Conservation (phyloP, 352 stramenopile species). For the Pythium biforme region DNA sequence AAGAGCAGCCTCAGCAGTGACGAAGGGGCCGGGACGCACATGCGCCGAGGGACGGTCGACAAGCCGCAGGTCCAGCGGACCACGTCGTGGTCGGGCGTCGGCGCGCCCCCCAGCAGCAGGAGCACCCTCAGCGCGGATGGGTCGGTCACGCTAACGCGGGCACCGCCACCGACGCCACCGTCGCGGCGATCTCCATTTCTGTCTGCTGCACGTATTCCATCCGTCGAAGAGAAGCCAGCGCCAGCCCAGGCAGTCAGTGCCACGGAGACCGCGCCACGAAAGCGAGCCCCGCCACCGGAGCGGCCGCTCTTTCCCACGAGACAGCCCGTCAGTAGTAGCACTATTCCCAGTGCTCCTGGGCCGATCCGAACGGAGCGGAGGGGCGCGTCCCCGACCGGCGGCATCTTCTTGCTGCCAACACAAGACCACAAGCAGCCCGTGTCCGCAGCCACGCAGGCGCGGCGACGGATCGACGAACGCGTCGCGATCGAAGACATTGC, state of each 20-base stretch:
- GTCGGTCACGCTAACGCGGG: not conserved
- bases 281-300: not conserved
- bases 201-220: not conserved
- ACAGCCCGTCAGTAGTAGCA: not conserved
- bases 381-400: not conserved
- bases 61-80: not conserved
- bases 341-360: not conserved
- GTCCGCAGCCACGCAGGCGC: not conserved
- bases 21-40: not conserved
- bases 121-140: not conserved
- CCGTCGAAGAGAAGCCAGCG: too few relatives aligned
- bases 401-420: not conserved
- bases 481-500: slow-evolving; percentile 21
- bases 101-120: not conserved
- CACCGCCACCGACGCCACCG: not conserved
- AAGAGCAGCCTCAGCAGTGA: slow-evolving; percentile 10
- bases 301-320: not conserved
- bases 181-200: not conserved
- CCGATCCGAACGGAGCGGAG: not conserved
- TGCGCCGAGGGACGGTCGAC: not conserved
- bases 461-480: slow-evolving; percentile 17
- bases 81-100: not conserved
- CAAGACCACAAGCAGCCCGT: not conserved
- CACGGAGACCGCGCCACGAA: not conserved
- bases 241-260: not conserved